Base-by-base conservation (phyloP, 2,329 filamentous ascomycete genomes). In the Pseudocercospora cruenta region DNA sequence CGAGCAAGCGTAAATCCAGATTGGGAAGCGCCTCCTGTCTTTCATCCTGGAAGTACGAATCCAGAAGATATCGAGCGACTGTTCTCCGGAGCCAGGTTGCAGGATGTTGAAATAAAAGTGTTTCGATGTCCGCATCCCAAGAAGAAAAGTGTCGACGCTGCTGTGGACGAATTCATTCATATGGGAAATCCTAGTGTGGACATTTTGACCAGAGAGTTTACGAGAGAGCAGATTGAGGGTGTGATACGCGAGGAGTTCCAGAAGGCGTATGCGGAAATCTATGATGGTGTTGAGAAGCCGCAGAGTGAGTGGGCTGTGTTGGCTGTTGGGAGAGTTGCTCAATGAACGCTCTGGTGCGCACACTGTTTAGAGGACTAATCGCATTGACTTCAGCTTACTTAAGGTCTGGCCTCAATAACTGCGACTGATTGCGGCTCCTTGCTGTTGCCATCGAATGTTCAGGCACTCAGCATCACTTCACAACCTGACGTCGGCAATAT, bases 191-290 rank as follows among this genome's bases (percentile, higher is more conserved):
- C 65, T 9, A 62, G 21, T 26, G 49, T 64, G 2, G 26, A 64
- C 19, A 10, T 67, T 6, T 26, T 58, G 16, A 60, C 24, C 8
- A 43, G 65, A n/a, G 55, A 51, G 19, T 62, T 69, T 39, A 70
- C 36, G 21, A 62, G 66, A 47, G 67, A 69, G 62, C 60, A 82
- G 80, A 1, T 72, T 53, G 39, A 62, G 22, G 22, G 12, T 7
- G 86, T 92, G 16, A 39, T 62, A n/a, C 54, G 55, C n/a, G 60
- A 60, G 9, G 64, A 33, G 10, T 63, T 63, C 24, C 47, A 22
- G 26, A 47, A 63, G 43, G 64, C 60, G 6, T 66, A 66, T 47
- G 45, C 36, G 1, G 51, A 47, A 26, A 45, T 21, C 16, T 60
- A 66, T 45, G 49, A 66, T 53, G 64, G 64, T 2, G 54, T 60